phyloP scores from a whole-genome alignment of 2,329 filamentous ascomycete species.

The Meredithiella fracta region DNA sequence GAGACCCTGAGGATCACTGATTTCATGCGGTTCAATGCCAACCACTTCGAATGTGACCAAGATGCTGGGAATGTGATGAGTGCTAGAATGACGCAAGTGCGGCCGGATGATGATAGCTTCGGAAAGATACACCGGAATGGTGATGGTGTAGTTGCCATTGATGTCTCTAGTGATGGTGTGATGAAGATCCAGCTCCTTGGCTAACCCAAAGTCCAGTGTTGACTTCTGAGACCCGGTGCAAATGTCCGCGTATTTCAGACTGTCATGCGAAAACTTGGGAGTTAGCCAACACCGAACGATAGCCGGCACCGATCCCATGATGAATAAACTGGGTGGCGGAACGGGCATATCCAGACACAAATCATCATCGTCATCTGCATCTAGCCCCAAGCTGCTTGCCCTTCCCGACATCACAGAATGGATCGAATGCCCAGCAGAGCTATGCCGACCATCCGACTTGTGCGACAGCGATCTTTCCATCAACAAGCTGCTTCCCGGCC shows the following conservation, averaged over 20 bases:
- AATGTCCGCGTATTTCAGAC: slow-evolving; percentile 76
- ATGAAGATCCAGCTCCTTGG: slow-evolving; percentile 56
- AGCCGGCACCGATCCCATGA: slow-evolving; percentile 76
- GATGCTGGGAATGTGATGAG: slow-evolving; percentile 58
- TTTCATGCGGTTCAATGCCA: slow-evolving; percentile 36
- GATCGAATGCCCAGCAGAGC: slow-evolving; percentile 62
- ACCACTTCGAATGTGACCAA: slow-evolving; percentile 62
- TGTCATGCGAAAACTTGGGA: slow-evolving; percentile 73
- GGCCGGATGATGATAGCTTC: slow-evolving; percentile 72
- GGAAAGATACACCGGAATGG: slow-evolving; percentile 71
- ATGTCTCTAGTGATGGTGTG: slow-evolving; percentile 49
- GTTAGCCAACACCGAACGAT: slow-evolving; percentile 95
- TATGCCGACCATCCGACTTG: slow-evolving; percentile 75
- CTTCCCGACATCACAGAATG: slow-evolving; percentile 49
- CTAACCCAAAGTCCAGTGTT: slow-evolving; percentile 56
- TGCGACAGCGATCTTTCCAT: slow-evolving; percentile 85
- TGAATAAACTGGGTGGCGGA: slow-evolving; percentile 68
- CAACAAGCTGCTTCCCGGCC: slow-evolving; percentile 71
- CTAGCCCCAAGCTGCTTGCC: slow-evolving; percentile 75
- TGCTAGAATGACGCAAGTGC: slow-evolving; percentile 59
- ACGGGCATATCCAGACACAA: slow-evolving; percentile 56
- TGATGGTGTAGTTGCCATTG: slow-evolving; percentile 51
- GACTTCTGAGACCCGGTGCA: slow-evolving; percentile 87
- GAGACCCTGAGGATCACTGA: slow-evolving; percentile 27
- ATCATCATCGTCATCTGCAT: slow-evolving; percentile 49